Base-by-base conservation (phyloP, 1,139 yeast genomes). In the Petasospora rhodanensis region DNA sequence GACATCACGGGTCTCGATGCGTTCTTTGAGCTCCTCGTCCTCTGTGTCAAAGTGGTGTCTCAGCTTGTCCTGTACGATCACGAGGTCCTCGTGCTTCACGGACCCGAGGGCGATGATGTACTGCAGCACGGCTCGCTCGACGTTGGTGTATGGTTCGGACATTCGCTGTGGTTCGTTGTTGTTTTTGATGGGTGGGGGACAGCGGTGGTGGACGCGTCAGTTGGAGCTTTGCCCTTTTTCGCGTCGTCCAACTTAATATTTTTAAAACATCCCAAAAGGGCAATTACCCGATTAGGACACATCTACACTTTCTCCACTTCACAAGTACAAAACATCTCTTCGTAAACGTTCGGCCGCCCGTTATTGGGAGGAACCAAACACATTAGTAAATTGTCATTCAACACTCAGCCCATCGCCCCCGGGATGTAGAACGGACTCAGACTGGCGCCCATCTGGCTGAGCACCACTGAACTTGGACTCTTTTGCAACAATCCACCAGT, bases 111-210 rank as follows among this genome's bases (percentile, higher is more conserved):
- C 53, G 20, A 76, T 56, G 9, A 74, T 45, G 35, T 65, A 62
- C 19, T 76, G 75, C 9, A 74, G 55, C 1, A 72, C 42, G 1
- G 68, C 61, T 16, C 67, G 55, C 40, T 71, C 74, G 2, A 61
- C 44, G 24, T 67, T 70, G 1, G 53, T 32, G 29, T 46, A 48
- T 7, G 18, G 7, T 7, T 7, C 14, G 7, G 16, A 6, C 26
- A 13, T 12, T 6, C n/a, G n/a, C n/a, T n/a, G n/a, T n/a, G n/a
- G n/a, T 21, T 11, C 6, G n/a, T 11, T 21, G 8, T 6, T 21
- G 23, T 21, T n/a, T 21, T 21, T 21, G 23, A 8, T n/a, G 8
- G 7, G 13, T 21, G n/a, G n/a, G n/a, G n/a, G n/a, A n/a, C n/a
- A n/a, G n/a, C n/a, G n/a, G n/a, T n/a, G n/a, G n/a, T n/a, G n/a